Base-by-base conservation (phyloP, 345 rosid species). In the Brassica rapa region DNA sequence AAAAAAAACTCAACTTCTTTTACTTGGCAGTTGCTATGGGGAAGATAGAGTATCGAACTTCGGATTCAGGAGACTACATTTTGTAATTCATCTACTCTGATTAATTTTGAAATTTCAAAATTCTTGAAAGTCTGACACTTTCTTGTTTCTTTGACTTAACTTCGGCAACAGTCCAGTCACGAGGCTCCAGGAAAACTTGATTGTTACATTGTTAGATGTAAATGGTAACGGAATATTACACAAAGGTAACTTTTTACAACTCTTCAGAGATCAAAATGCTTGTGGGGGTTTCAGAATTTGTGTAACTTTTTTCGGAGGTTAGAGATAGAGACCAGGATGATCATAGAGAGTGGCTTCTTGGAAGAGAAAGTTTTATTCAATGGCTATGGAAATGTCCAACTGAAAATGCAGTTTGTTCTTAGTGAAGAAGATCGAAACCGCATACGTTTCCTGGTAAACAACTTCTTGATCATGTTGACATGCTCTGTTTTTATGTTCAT, bases 401-500 rank as follows among this genome's bases (percentile, higher is more conserved):
- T 94, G 93, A 91, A 86, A 84, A 67, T 94, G 88, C 93, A 82
- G 81, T 92, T 94, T 83, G 62, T 88, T 78, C 95, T 92, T 64
- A 92, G 83, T 12, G 97, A 94, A 76, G 92, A 91, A 68, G 98
- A 92, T 72, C 87, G 90, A 64, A 82, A 82, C 11, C 88, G 87
- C 60, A 89, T 94, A 16, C 90, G 91, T 46, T 67, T 59, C 64
- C 80, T 89, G 95, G 98, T 92, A 87, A n/a, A 11, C 8, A 43
- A 33, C 14, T 57, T 14, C 39, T 1, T 57, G 1, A 14, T 63
- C 0, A 5, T 72, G 8, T 46, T 7, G 10, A 32, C 53, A 67
- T 62, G 68, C 66, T 80, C 30, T 67, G 75, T 76, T 80, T 67
- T 43, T 66, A 21, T 57, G 57, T 67, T 15, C 64, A 61, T 35